Conservation (phyloP, 495 filamentous ascomycete genomes). For the Collariella sp. region DNA sequence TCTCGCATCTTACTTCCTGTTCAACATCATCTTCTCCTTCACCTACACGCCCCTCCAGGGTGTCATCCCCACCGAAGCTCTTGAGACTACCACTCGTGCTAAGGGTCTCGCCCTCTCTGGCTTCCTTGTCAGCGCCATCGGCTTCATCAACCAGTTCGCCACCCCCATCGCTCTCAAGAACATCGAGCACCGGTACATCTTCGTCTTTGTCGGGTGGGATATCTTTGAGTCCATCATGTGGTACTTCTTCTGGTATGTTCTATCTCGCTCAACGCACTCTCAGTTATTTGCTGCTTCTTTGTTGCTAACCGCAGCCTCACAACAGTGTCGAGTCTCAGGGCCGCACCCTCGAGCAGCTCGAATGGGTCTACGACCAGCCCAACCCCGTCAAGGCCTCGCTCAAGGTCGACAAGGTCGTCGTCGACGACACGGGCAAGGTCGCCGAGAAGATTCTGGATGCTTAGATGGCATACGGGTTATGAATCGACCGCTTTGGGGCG, state of each 20-base stretch:
- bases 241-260: slow-evolving; percentile 43
- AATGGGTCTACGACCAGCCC: slow-evolving; percentile 44
- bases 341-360: slow-evolving; percentile 43
- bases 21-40: slow-evolving; percentile 53
- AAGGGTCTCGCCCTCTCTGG: slow-evolving; percentile 43
- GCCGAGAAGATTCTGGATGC: slow-evolving; percentile 41
- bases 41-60: slow-evolving; percentile 53
- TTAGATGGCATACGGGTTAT: background rate
- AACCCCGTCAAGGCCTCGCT: slow-evolving; percentile 44
- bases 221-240: slow-evolving; percentile 36
- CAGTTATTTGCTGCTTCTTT: background rate
- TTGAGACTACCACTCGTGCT: slow-evolving; percentile 43
- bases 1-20: slow-evolving; percentile 46
- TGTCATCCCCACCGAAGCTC: slow-evolving; percentile 49
- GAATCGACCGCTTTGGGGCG: no score
- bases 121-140: slow-evolving; percentile 36
- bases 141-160: slow-evolving; percentile 46
- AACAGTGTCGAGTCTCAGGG: slow-evolving; percentile 42
- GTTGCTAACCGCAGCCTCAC: slow-evolving; percentile 10
- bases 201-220: slow-evolving; percentile 42
- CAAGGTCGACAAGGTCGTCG: slow-evolving; percentile 46
- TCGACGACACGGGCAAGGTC: slow-evolving; percentile 45
- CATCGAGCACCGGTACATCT: slow-evolving; percentile 44
- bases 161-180: slow-evolving; percentile 41
- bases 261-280: background rate